Conservation (phyloP, 169 alveolate genomes). For the Perkinsus marinus region DNA sequence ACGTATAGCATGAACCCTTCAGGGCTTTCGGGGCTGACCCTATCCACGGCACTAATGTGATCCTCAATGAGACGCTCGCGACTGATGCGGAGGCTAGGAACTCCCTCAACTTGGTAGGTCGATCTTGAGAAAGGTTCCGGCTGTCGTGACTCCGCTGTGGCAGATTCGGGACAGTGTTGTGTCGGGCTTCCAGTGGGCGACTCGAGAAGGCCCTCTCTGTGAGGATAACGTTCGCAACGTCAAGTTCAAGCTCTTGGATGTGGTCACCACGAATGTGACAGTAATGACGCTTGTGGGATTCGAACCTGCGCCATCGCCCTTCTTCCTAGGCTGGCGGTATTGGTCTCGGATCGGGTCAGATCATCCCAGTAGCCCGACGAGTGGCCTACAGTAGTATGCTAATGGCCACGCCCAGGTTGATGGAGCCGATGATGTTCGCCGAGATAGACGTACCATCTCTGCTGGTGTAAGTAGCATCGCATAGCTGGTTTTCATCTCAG, state of each 20-base stretch:
- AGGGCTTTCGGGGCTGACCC: not conserved
- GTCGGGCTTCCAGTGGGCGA: conserved; percentile 98
- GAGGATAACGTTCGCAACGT: conserved; percentile 84
- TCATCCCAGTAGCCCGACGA: conserved; percentile 93
- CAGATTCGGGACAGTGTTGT: conserved; percentile 60
- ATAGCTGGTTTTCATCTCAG: not conserved
- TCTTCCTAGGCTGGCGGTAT: conserved; percentile 53
- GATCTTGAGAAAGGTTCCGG: not conserved
- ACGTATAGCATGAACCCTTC: not conserved
- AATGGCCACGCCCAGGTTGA: conserved; percentile 91
- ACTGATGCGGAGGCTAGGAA: conserved; percentile 59
- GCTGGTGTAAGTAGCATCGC: not conserved
- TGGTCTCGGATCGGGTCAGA: conserved; percentile 90
- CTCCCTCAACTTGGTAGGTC: not conserved
- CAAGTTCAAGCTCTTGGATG: conserved; percentile 72
- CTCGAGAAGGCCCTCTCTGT: conserved; percentile 97
- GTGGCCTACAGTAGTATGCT: conserved; percentile 94
- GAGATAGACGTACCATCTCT: conserved; percentile 58
- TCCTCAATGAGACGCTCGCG: conserved; percentile 90
- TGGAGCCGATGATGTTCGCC: conserved; percentile 90
- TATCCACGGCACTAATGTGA: conserved; percentile 64
- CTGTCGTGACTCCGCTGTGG: conserved; percentile 9
- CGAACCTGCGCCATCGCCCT: not conserved
- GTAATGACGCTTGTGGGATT: not conserved
- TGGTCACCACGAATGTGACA: conserved; percentile 16